A percentile compares a stretch with the other conserved stretches of the same genome.
These are phyloP conservation scores for Dissophora ornata DNA, from an alignment of 192 early-diverging fungal genomes.

Conservation along the genomic window DNA sequence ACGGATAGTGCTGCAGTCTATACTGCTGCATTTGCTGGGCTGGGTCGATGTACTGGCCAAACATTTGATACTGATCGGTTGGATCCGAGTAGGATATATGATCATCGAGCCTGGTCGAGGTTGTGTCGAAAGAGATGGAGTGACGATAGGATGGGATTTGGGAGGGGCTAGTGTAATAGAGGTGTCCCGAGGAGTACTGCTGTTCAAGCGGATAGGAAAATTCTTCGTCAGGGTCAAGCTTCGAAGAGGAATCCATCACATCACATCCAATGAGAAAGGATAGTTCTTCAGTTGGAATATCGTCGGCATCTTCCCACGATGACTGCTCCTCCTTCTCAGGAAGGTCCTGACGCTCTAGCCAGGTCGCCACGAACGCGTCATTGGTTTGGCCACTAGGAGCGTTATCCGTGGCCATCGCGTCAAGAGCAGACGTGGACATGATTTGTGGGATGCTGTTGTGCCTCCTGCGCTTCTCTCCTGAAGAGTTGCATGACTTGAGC, in stretches of 20 bases:
- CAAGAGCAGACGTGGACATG: too few relatives aligned
- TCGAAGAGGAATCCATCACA: neutral
- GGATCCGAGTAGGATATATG: neutral
- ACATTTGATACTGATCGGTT: neutral
- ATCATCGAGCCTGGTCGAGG: too few relatives aligned
- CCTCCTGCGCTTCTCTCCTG: neutral
- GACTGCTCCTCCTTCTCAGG: neutral
- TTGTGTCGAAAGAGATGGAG: constrained; percentile 16
- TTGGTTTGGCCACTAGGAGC: neutral
- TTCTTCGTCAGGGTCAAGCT: neutral
- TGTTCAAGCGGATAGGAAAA: neutral
- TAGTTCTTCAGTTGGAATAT: neutral
- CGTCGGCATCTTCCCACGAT: neutral
- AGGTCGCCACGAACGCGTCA: constrained; percentile 26
- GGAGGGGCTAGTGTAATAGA: too few relatives aligned
- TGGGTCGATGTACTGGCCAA: neutral
- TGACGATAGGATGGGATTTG: constrained; percentile 7
- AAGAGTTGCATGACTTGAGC: too few relatives aligned
- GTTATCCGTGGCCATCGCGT: neutral
- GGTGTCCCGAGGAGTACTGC: too few relatives aligned
- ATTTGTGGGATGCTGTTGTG: neutral
- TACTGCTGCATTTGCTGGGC: neutral
- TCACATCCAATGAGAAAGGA: neutral
- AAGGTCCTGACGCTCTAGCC: constrained; percentile 18
- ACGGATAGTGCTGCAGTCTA: neutral